These are phyloP conservation scores for Nelumbo lutea DNA, from an alignment of 164 flowering plant species.

Conservation along the genomic window DNA sequence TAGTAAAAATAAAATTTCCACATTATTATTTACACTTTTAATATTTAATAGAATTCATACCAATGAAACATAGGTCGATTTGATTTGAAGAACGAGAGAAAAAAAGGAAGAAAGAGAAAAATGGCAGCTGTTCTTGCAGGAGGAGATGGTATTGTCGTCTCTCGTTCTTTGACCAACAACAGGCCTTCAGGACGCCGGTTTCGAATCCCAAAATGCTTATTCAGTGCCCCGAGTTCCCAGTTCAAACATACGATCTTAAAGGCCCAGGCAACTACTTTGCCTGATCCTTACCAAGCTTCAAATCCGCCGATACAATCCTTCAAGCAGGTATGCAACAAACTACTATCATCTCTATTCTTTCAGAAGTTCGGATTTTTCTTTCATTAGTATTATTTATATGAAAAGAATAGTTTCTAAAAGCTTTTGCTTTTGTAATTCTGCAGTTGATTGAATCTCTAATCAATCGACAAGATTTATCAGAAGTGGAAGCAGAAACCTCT, in stretches of 20 bases:
- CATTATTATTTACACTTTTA: too few relatives aligned
- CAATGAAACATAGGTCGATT: too few relatives aligned
- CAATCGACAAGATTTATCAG: slow-evolving; percentile 63
- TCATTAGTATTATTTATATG: slow-evolving; percentile 5
- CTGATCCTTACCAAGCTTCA: background rate
- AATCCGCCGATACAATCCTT: slow-evolving; percentile 10
- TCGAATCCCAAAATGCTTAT: slow-evolving; percentile 7
- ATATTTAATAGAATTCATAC: too few relatives aligned
- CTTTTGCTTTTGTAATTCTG: slow-evolving; percentile 4
- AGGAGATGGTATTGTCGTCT: slow-evolving; percentile 5
- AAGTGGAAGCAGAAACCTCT: slow-evolving; percentile 70
- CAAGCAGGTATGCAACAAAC: slow-evolving; percentile 13
- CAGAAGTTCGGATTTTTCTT: background rate
- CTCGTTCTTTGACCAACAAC: slow-evolving; percentile 2
- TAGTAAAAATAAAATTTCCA: too few relatives aligned
- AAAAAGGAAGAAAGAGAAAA: background rate
- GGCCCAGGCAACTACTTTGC: background rate
- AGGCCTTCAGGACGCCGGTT: background rate
- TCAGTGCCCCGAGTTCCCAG: background rate
- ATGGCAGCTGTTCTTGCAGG: slow-evolving; percentile 8
- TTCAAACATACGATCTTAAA: background rate
- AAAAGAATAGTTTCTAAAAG: background rate
- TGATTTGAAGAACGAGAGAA: too few relatives aligned
- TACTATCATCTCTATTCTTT: background rate
- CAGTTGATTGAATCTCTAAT: slow-evolving; percentile 79